Percentiles rank a stretch among this genome's conserved stretches.
These are phyloP conservation scores for Cyberlindnera samutprakarnensis DNA, from an alignment of 805 yeast species.

Conservation along the genomic window DNA sequence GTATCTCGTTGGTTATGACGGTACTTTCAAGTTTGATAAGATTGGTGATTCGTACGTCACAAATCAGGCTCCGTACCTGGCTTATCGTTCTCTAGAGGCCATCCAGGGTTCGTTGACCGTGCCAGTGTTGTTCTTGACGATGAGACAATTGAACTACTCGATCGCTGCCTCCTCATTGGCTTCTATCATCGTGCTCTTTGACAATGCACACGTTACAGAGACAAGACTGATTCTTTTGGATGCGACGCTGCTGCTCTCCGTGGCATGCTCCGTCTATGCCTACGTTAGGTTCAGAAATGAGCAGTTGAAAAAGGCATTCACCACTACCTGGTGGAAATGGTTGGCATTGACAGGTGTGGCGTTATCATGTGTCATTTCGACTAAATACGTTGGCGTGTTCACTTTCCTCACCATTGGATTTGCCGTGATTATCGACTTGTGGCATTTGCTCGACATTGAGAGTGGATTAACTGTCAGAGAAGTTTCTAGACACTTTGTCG, in stretches of 20 bases:
- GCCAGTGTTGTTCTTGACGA: slow-evolving; percentile 74
- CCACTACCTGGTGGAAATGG: slow-evolving; percentile 83
- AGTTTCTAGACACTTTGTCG: slow-evolving; percentile 61
- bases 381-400: slow-evolving; percentile 93
- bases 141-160: slow-evolving; percentile 79
- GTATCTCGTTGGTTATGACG: slow-evolving; percentile 81
- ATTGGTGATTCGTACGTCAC: slow-evolving; percentile 77
- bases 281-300: slow-evolving; percentile 72
- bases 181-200: slow-evolving; percentile 68
- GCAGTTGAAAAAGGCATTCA: slow-evolving; percentile 59
- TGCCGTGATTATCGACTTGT: slow-evolving; percentile 79
- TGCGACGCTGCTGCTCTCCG: slow-evolving; percentile 77
- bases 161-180: slow-evolving; percentile 76
- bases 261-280: slow-evolving; percentile 71
- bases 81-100: slow-evolving; percentile 74
- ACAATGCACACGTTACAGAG: slow-evolving; percentile 86
- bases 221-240: slow-evolving; percentile 88
- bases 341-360: slow-evolving; percentile 74
- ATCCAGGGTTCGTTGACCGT: slow-evolving; percentile 76
- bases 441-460: slow-evolving; percentile 74
- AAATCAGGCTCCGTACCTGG: slow-evolving; percentile 81
- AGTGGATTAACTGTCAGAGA: slow-evolving; percentile 53
- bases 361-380: slow-evolving; percentile 86
- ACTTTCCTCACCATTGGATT: slow-evolving; percentile 83
- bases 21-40: slow-evolving; percentile 83